Evolutionary conservation across 164 flowering plant genomes (phyloP).

Genomic region (Litsea cubeba): DNA sequence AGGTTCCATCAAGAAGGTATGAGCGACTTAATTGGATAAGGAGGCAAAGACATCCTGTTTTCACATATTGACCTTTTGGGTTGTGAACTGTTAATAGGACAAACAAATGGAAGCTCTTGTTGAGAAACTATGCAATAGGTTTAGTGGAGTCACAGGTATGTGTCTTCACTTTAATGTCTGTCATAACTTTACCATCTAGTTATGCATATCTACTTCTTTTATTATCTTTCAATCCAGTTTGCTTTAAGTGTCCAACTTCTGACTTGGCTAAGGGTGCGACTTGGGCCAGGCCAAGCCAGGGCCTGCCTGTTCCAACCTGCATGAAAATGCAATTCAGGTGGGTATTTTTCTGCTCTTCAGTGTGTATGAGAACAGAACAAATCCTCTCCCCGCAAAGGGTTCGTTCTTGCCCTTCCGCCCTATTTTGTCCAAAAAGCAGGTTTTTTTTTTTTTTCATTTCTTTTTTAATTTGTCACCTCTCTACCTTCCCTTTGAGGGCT

Average conservation of each 20-base stretch:
- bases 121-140: slow-evolving; percentile 93
- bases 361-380: too few species aligned
- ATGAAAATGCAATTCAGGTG: too few species aligned
- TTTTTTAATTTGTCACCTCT: too few species aligned
- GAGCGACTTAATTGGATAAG: slow-evolving; percentile 7
- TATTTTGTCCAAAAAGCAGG: too few species aligned
- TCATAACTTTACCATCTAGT: neutral
- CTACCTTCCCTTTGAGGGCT: too few species aligned
- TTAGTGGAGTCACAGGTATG: slow-evolving; percentile 78
- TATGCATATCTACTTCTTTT: neutral
- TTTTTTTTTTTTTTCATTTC: too few species aligned
- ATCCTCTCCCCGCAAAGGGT: too few species aligned
- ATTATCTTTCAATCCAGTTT: neutral
- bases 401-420: too few species aligned
- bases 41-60: neutral
- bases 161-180: neutral
- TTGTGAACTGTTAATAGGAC: slow-evolving; percentile 45
- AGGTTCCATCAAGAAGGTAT: slow-evolving; percentile 91
- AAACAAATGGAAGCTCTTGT: slow-evolving; percentile 99
- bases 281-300: too few species aligned
- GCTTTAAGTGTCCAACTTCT: neutral
- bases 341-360: too few species aligned
- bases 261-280: neutral
- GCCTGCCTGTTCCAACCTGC: too few species aligned
- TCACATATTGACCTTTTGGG: neutral